phyloP scores from a whole-genome alignment of 805 yeast species.

The Yamadazyma nakazawae region DNA sequence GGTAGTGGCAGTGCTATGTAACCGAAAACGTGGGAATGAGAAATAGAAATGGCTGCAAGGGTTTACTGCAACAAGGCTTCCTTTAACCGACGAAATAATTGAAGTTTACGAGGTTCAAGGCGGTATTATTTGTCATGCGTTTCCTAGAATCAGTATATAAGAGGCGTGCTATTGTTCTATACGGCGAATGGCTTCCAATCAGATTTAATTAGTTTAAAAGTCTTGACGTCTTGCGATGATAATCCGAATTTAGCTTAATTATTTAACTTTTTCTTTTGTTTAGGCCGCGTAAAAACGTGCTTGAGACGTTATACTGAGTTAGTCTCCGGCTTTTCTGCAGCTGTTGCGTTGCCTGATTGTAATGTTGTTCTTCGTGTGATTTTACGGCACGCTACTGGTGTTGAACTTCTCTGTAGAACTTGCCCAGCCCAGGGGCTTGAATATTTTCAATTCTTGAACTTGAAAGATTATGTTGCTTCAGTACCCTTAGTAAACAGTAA shows the following conservation, averaged over 20 bases:
- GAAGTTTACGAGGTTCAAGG: not conserved
- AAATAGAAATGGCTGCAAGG: not conserved
- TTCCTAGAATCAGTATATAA: too few relatives aligned
- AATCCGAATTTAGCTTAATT: not conserved
- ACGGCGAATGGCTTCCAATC: not conserved
- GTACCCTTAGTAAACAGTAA: too few relatives aligned
- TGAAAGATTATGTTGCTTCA: too few relatives aligned
- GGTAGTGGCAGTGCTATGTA: not conserved
- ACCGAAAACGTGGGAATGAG: constrained; percentile 1
- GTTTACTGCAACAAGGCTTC: not conserved
- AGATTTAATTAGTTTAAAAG: not conserved
- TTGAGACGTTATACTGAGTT: too few relatives aligned
- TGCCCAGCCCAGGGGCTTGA: too few relatives aligned
- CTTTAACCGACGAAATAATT: not conserved
- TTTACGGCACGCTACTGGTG: too few relatives aligned
- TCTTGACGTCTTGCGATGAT: not conserved
- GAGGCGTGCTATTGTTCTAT: not conserved
- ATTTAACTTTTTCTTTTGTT: too few relatives aligned
- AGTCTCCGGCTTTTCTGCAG: too few relatives aligned
- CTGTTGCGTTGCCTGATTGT: too few relatives aligned
- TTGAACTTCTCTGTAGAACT: too few relatives aligned
- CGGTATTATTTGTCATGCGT: not conserved
- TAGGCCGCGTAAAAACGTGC: not conserved
- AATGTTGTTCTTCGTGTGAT: too few relatives aligned
- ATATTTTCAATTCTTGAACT: too few relatives aligned